phyloP scores from a whole-genome alignment of 306 rosid genomes.

The Castanea sativa region DNA sequence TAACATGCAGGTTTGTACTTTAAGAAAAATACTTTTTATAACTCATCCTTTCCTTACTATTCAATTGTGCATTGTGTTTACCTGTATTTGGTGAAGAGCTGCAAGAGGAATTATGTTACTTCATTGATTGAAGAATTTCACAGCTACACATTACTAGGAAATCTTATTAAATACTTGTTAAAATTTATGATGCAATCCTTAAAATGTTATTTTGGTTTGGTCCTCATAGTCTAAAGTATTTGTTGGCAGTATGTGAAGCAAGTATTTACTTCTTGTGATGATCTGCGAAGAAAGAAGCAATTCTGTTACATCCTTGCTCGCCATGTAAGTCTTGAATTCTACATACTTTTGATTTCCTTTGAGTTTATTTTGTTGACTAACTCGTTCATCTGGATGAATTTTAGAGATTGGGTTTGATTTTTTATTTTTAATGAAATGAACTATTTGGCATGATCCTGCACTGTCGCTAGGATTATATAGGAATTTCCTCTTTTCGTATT shows the following conservation, averaged over 20 bases:
- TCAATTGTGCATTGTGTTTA: constrained; percentile 27
- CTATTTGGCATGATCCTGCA: neutral
- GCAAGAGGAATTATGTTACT: neutral
- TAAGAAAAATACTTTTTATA: constrained; percentile 19
- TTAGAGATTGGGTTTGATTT: neutral
- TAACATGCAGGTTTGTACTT: constrained; percentile 64
- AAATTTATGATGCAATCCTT: constrained; percentile 8
- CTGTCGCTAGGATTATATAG: neutral
- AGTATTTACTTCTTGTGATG: constrained; percentile 67
- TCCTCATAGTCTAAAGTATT: constrained; percentile 34
- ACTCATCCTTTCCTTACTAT: neutral
- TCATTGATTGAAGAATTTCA: neutral
- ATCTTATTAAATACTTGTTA: neutral
- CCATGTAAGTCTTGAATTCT: constrained; percentile 60
- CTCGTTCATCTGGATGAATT: neutral
- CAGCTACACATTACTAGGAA: neutral
- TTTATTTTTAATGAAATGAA: neutral
- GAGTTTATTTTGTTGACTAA: neutral
- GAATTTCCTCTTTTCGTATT: neutral
- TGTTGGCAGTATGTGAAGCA: constrained; percentile 71
- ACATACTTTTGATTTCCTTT: neutral
- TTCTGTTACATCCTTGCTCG: constrained; percentile 93
- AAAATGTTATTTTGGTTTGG: constrained; percentile 7
- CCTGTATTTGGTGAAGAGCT: neutral
- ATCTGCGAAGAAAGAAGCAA: constrained; percentile 69